These are phyloP conservation scores for Naganishia vishniacii DNA, from an alignment of 768 basidiomycete species.

Conservation along the genomic window DNA sequence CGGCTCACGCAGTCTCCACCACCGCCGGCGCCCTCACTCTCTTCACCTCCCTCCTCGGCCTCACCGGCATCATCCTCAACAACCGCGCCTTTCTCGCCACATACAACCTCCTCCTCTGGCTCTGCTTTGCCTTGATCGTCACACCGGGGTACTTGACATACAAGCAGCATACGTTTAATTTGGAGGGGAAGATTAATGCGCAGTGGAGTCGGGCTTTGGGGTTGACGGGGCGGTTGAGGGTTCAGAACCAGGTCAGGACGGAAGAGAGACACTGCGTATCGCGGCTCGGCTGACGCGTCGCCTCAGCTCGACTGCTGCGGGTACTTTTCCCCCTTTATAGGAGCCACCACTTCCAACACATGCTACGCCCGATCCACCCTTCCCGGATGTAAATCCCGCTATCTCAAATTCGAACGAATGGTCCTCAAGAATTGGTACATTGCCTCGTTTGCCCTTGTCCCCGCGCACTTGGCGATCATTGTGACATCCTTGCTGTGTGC, in stretches of 20 bases:
- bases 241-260: conserved; percentile 59
- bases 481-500: conserved; percentile 63
- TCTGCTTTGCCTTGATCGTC: conserved; percentile 65
- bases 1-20: conserved; percentile 55
- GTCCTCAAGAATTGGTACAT: conserved; percentile 64
- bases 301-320: conserved; percentile 73
- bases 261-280: neutral
- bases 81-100: conserved; percentile 74
- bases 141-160: conserved; percentile 73
- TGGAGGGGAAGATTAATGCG: conserved; percentile 71
- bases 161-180: conserved; percentile 67
- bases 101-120: conserved; percentile 68
- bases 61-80: conserved; percentile 75
- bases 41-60: conserved; percentile 65
- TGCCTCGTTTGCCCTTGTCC: conserved; percentile 62
- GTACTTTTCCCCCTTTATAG: conserved; percentile 71
- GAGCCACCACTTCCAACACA: conserved; percentile 67
- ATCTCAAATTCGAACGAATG: conserved; percentile 57
- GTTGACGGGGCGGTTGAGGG: conserved; percentile 58
- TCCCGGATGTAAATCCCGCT: conserved; percentile 67
- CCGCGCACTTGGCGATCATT: conserved; percentile 63
- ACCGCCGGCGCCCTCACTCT: conserved; percentile 59
- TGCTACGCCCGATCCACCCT: conserved; percentile 68
- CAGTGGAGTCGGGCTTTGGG: conserved; percentile 68
- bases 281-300: neutral